Evolutionary conservation across 768 basidiomycete species (phyloP).

Genomic region (Podaxis sp.): DNA sequence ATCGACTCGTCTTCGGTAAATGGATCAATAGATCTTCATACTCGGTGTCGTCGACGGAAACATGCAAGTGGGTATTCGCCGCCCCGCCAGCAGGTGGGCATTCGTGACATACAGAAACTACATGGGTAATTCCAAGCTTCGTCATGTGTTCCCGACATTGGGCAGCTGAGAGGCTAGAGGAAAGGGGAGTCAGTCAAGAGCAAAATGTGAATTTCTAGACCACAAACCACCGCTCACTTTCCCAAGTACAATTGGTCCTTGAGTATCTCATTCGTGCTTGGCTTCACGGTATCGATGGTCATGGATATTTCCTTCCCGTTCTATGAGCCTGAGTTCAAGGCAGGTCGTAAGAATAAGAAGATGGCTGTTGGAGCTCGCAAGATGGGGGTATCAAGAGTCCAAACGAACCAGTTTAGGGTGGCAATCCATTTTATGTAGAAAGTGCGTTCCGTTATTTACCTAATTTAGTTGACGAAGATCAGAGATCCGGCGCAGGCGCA

Average conservation of each 20-base stretch:
- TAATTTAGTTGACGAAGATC: not conserved
- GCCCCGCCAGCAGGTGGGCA: conserved; percentile 33
- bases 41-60: conserved; percentile 40
- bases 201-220: not conserved
- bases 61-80: conserved; percentile 31
- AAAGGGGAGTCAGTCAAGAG: not conserved
- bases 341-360: not conserved
- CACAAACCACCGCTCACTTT: conserved; percentile 28
- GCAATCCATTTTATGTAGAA: not conserved
- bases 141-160: conserved; percentile 23
- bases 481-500: not conserved
- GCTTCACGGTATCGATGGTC: not conserved
- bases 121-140: conserved; percentile 43
- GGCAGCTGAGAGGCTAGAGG: conserved; percentile 32
- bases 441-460: not conserved
- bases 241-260: conserved; percentile 36
- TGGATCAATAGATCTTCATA: conserved; percentile 59
- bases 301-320: not conserved
- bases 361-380: not conserved
- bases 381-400: not conserved
- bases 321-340: not conserved
- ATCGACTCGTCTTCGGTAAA: conserved; percentile 52
- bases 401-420: not conserved
- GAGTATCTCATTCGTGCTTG: conserved; percentile 27
- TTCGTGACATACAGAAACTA: conserved; percentile 57